A percentile compares a stretch with the other conserved stretches of the same genome.
Conservation (phyloP, 495 filamentous ascomycete species). For the Patellaria atrata region DNA sequence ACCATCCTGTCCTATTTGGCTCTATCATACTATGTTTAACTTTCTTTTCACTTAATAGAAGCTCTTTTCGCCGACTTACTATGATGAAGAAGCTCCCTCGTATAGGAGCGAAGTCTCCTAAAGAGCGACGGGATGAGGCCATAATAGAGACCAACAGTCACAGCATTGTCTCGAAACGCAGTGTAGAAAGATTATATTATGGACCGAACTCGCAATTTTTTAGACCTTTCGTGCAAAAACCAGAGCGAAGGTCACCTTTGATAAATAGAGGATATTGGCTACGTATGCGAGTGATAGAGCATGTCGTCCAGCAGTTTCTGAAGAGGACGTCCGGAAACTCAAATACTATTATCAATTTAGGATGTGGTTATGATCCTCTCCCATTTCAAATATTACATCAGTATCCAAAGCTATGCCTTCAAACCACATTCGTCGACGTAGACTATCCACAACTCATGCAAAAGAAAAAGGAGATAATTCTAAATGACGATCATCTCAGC, state of each 20-base stretch:
- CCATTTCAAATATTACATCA: slow-evolving; percentile 67
- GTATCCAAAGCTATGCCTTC: slow-evolving; percentile 38
- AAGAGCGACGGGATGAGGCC: slow-evolving; percentile 15
- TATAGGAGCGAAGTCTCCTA: slow-evolving; percentile 12
- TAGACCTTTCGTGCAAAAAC: slow-evolving; percentile 73
- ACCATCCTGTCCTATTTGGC: too few relatives aligned
- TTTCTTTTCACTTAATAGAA: too few relatives aligned
- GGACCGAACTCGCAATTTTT: slow-evolving; percentile 62
- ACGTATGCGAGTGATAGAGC: slow-evolving; percentile 65
- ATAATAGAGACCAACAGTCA: slow-evolving; percentile 65
- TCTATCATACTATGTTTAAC: too few relatives aligned
- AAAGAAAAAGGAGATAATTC: slow-evolving; percentile 55
- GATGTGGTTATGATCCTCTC: slow-evolving; percentile 87
- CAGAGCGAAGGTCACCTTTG: slow-evolving; percentile 60
- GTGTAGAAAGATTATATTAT: slow-evolving; percentile 73
- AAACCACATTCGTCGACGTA: slow-evolving; percentile 65
- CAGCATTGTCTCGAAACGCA: slow-evolving; percentile 80
- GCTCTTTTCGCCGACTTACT: too few relatives aligned
- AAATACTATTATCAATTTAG: slow-evolving; percentile 72
- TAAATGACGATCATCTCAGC: too few relatives aligned
- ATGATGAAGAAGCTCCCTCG: slow-evolving; percentile 2
- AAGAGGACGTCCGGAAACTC: slow-evolving; percentile 39
- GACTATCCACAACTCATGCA: slow-evolving; percentile 72
- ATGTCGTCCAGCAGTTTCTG: slow-evolving; percentile 57
- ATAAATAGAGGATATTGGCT: slow-evolving; percentile 86